phyloP scores from a whole-genome alignment of 495 filamentous ascomycete species.

The Aspergillus avenaceus region DNA sequence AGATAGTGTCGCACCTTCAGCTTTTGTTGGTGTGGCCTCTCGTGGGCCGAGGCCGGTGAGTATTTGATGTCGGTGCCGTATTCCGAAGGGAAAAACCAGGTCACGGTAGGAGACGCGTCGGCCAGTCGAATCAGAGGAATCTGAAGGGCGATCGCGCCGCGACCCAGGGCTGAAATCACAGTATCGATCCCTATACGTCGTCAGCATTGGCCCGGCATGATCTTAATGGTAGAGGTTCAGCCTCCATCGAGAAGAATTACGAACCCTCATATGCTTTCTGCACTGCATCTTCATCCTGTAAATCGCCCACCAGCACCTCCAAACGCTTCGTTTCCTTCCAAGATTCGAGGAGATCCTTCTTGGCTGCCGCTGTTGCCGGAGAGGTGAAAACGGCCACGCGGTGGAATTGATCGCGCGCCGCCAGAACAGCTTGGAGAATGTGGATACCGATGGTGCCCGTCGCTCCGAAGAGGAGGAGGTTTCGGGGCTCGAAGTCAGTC shows the following conservation, averaged over 20 bases:
- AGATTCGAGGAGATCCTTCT: constrained; percentile 29
- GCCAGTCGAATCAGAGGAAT: constrained; percentile 56
- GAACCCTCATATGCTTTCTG: constrained; percentile 48
- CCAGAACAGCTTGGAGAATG: constrained; percentile 57
- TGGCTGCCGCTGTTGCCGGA: constrained; percentile 39
- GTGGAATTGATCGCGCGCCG: constrained; percentile 47
- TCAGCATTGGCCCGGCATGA: background rate
- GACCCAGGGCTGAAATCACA: constrained; percentile 60
- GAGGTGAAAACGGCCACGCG: constrained; percentile 64
- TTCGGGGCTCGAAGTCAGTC: constrained; percentile 11
- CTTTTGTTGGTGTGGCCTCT: constrained; percentile 68
- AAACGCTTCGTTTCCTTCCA: constrained; percentile 45
- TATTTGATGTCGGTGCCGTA: constrained; percentile 75
- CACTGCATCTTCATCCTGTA: constrained; percentile 50
- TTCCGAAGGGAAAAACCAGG: constrained; percentile 68
- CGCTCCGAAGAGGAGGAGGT: constrained; percentile 65
- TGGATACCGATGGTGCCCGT: constrained; percentile 64
- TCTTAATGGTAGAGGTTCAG: background rate
- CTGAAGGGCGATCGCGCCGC: constrained; percentile 53
- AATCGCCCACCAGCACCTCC: constrained; percentile 56
- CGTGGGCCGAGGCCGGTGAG: constrained; percentile 49
- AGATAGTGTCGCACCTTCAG: constrained; percentile 60
- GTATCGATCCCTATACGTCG: constrained; percentile 51
- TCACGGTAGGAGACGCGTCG: constrained; percentile 48
- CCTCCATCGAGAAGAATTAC: background rate